phyloP scores from a whole-genome alignment of 73 alveolate genomes.

The Paramecium octaurelia region DNA sequence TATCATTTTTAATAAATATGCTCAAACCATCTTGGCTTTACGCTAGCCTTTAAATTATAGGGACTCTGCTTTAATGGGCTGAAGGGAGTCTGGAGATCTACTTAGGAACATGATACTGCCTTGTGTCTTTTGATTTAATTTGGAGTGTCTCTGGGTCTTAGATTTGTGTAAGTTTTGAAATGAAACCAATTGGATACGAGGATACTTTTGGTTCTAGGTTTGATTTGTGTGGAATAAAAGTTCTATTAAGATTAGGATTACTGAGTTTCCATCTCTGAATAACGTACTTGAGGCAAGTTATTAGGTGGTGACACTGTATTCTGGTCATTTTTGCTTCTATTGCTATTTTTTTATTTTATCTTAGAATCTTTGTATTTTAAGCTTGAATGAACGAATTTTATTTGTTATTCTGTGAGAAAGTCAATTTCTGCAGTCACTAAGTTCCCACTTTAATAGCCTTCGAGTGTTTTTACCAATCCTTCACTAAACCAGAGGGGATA shows the following conservation, averaged over 20 bases:
- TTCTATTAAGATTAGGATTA: not conserved
- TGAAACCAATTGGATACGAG: not conserved
- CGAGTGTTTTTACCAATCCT: not conserved
- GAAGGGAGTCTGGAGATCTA: not conserved
- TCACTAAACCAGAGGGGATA: constrained; percentile 10
- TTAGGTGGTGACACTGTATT: not conserved
- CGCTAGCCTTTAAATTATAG: not conserved
- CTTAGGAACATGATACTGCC: constrained; percentile 1
- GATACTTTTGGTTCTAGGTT: not conserved
- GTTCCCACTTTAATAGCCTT: not conserved
- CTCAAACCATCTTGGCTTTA: constrained; percentile 9
- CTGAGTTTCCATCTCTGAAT: not conserved
- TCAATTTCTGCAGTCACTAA: not conserved
- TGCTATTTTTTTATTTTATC: not conserved
- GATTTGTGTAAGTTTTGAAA: not conserved
- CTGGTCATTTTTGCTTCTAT: not conserved
- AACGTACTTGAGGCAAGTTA: not conserved
- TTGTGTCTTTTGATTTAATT: not conserved
- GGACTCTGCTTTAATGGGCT: not conserved
- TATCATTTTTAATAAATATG: constrained; percentile 22
- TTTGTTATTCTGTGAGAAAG: not conserved
- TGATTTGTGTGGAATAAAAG: not conserved
- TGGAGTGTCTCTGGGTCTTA: not conserved
- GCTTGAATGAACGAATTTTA: not conserved
- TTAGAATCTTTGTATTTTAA: not conserved